A percentile compares a stretch with the other conserved stretches of the same genome.
phyloP scores from a whole-genome alignment of 257 asterid genomes.

The Nyctanthes arbortristis region DNA sequence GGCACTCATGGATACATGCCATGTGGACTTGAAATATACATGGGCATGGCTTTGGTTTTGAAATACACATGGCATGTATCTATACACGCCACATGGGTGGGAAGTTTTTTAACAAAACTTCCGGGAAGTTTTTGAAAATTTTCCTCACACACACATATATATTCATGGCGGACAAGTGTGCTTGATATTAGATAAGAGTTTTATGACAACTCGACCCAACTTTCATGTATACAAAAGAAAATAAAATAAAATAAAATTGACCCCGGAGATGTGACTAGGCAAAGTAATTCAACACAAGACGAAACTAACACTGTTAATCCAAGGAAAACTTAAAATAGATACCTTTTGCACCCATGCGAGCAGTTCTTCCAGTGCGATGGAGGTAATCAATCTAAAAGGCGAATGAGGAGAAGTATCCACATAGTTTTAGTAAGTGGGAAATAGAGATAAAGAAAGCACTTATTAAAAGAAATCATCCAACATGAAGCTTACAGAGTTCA shows the following conservation, averaged over 20 bases:
- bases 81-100: too few relatives aligned
- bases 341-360: constrained; percentile 99
- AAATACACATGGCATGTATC: too few relatives aligned
- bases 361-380: constrained; percentile 99
- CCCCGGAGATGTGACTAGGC: too few relatives aligned
- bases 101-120: too few relatives aligned
- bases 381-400: constrained; percentile 81
- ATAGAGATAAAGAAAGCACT: constrained; percentile 11
- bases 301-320: neutral
- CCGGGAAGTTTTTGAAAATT: too few relatives aligned
- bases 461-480: neutral
- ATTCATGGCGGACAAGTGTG: neutral
- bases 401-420: constrained; percentile 16
- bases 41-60: too few relatives aligned
- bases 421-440: neutral
- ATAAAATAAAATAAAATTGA: too few relatives aligned
- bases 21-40: too few relatives aligned
- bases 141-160: too few relatives aligned
- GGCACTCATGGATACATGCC: too few relatives aligned
- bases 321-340: constrained; percentile 13
- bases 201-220: neutral
- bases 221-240: neutral
- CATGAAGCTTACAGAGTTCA: constrained; percentile 71
- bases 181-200: neutral
- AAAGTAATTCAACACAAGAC: neutral